phyloP scores from a whole-genome alignment of 129 eudicot species.

The Saposhnikovia divaricata region DNA sequence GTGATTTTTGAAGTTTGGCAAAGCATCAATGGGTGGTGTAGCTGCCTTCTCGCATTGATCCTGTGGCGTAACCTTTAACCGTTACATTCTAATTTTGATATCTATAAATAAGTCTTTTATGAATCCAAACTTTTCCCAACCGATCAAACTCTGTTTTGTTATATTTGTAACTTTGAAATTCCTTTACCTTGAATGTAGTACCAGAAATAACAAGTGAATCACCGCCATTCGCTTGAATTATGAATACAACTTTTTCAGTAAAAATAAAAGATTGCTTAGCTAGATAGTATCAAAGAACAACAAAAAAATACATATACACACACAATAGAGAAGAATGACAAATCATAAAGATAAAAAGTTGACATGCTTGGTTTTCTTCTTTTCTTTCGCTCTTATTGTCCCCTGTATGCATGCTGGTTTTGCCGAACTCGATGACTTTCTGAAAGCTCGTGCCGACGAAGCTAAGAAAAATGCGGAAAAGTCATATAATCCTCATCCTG shows the following conservation, averaged over 20 bases:
- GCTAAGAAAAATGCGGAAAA: conserved; percentile 18
- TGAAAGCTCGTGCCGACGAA: conserved; percentile 17
- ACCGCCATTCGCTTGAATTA: neutral
- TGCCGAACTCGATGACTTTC: conserved; percentile 24
- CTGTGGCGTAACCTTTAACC: neutral
- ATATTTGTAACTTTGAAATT: neutral
- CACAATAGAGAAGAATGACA: neutral
- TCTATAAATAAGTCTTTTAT: neutral
- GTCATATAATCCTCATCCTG: conserved; percentile 40
- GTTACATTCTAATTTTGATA: neutral
- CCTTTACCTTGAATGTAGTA: neutral
- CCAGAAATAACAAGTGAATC: conserved; percentile 1
- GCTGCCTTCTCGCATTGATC: neutral
- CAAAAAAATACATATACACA: neutral
- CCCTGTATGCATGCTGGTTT: conserved; percentile 11
- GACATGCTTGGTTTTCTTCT: conserved; percentile 5
- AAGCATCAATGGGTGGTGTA: neutral
- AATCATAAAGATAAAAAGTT: neutral
- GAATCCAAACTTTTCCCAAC: neutral
- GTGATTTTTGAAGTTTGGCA: neutral
- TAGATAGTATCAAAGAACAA: neutral
- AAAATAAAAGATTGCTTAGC: neutral
- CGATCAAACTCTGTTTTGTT: neutral
- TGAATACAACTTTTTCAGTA: neutral
- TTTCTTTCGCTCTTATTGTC: conserved; percentile 23